Conservation (phyloP, 108 stramenopile genomes). For the Stephanodiscus triporus region DNA sequence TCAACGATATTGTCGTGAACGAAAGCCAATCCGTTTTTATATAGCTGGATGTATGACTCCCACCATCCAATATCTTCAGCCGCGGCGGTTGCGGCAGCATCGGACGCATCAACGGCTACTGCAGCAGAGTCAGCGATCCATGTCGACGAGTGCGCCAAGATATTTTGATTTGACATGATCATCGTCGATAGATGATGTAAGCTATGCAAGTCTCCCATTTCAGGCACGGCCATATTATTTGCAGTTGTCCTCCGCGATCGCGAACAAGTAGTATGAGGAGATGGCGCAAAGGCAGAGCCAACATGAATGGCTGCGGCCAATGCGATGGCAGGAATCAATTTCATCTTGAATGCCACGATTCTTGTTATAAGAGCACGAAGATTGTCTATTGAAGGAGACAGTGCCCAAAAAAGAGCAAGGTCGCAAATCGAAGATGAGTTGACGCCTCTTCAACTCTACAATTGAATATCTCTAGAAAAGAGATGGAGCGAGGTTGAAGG, state of each 20-base stretch:
- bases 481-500: too few relatives aligned
- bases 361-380: too few relatives aligned
- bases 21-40: conserved; percentile 49
- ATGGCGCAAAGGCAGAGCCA: conserved; percentile 6
- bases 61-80: conserved; percentile 24
- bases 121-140: conserved; percentile 39
- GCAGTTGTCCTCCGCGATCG: not conserved
- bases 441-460: too few relatives aligned
- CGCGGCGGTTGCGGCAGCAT: conserved; percentile 3
- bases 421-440: too few relatives aligned
- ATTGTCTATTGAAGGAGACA: too few relatives aligned
- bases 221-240: conserved; percentile 1
- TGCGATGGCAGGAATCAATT: not conserved
- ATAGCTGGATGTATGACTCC: conserved; percentile 42
- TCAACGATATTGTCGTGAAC: conserved; percentile 72
- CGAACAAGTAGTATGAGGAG: not conserved
- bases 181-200: conserved; percentile 22
- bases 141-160: conserved; percentile 4
- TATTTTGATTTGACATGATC: conserved; percentile 1
- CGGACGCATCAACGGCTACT: conserved; percentile 8
- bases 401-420: too few relatives aligned
- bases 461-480: too few relatives aligned
- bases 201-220: conserved; percentile 17
- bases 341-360: conserved; percentile 9
- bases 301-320: conserved; percentile 6